Percentiles rank a stretch among this genome's conserved stretches.
These are phyloP conservation scores for Casuarina glauca DNA, from an alignment of 306 rosid species.

Conservation along the genomic window DNA sequence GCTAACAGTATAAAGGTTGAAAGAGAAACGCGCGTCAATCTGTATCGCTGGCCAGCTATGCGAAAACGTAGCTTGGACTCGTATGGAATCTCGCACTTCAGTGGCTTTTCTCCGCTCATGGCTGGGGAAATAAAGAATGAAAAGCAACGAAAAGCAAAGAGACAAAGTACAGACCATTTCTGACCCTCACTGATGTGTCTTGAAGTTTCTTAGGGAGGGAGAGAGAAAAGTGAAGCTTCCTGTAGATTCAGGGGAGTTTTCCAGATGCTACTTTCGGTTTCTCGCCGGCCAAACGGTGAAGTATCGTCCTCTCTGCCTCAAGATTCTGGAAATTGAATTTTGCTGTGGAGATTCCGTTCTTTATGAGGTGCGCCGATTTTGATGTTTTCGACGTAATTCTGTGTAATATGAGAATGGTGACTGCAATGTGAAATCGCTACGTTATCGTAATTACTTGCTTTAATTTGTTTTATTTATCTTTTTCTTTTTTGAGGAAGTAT, in stretches of 20 bases:
- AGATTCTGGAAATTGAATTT: background rate
- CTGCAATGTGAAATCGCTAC: constrained; percentile 5
- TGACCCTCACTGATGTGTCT: constrained; percentile 19
- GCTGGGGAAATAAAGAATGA: background rate
- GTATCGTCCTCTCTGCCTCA: constrained; percentile 14
- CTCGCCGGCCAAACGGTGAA: constrained; percentile 38
- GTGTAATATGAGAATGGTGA: background rate
- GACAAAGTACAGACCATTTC: constrained; percentile 32
- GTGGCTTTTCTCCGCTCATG: background rate
- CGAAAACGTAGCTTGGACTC: constrained; percentile 50
- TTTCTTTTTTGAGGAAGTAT: background rate
- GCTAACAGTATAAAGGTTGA: background rate
- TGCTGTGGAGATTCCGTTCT: background rate
- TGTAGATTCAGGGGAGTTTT: constrained; percentile 28
- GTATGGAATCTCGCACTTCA: constrained; percentile 2
- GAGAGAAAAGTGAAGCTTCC: constrained; percentile 30
- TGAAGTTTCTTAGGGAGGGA: background rate
- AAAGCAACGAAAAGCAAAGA: constrained; percentile 31
- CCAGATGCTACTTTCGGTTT: constrained; percentile 4
- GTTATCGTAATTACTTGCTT: background rate
- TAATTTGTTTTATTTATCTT: background rate
- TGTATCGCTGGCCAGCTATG: constrained; percentile 38
- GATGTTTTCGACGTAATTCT: background rate
- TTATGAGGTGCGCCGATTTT: background rate
- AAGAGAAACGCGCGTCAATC: constrained; percentile 26